Evolutionary conservation across 2,329 filamentous ascomycete genomes (phyloP), one percentile per base, ranked within the genome.

Genomic region (Amauroascus verrucosus): DNA sequence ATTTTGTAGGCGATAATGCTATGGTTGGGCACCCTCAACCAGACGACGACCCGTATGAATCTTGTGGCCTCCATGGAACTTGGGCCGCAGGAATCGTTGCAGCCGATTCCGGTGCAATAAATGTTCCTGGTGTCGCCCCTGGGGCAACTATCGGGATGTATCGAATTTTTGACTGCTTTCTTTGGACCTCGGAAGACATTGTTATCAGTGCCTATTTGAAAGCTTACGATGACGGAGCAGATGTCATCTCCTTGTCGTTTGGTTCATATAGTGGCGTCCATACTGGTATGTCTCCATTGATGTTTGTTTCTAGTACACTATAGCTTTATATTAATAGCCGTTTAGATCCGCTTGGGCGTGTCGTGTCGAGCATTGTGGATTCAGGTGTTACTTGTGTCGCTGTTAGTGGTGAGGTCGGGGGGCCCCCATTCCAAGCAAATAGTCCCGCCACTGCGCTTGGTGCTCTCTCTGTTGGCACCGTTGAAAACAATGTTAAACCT

Each of bases 31-130:
- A 56, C 47, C 72, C 72, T 7, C 56, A 66, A 0, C 76, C 77
- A 1, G 76, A 76, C 57, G 44, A 65, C 1, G 75, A 80, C 57
- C 80, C 80, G 1, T 76, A 77, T 60, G 77, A 75, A 56, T 69
- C 77, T 57, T 80, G 78, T 60, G 66, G 63, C 1, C 80, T 80
- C 1, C 81, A 84, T 64, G 81, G 81, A 28, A 81, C 77, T 0
- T 80, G 82, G 63, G 78, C 82, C 22, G 74, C 80, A 1, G 82
- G 82, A 30, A 83, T 80, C 56, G 75, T 85, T 43, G 81, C 79
- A 1, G 81, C 80, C 1, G 77, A 81, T 62, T 63, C 44, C 72
- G 69, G 81, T 61, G 64, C 69, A 0, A 74, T 74, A 35, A 75
- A 75, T n/a, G 78, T 81, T 60, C 77, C 75, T 14, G 81, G 81